phyloP scores from a whole-genome alignment of 805 yeast genomes.

The Kuraishia hungarica region DNA sequence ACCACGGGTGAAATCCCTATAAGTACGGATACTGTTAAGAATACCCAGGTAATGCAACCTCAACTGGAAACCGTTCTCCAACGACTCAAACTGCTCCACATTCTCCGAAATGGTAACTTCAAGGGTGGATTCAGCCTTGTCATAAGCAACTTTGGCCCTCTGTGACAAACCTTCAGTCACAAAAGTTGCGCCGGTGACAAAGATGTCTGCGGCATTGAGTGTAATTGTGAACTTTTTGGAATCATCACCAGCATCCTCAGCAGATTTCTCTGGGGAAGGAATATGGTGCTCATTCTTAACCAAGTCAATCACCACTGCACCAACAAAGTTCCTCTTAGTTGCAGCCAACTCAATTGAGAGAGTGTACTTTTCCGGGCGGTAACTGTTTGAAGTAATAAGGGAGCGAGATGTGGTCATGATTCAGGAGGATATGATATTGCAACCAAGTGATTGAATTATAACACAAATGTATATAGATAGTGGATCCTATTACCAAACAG shows the following conservation, averaged over 20 bases:
- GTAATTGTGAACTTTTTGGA: conserved; percentile 15
- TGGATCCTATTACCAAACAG: too few relatives aligned
- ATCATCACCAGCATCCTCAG: conserved; percentile 4
- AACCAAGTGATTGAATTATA: too few relatives aligned
- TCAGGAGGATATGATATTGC: neutral
- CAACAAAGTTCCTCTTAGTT: conserved; percentile 36
- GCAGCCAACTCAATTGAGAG: conserved; percentile 27
- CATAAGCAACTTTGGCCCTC: conserved; percentile 23
- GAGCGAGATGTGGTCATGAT: neutral
- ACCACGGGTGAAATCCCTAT: conserved; percentile 51
- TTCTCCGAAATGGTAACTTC: conserved; percentile 10
- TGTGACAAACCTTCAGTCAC: conserved; percentile 7
- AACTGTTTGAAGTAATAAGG: conserved; percentile 18
- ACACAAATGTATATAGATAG: too few relatives aligned
- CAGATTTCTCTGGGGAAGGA: conserved; percentile 5
- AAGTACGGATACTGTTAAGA: conserved; percentile 40
- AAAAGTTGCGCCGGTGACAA: conserved; percentile 27
- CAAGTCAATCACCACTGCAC: conserved; percentile 26
- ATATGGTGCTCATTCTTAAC: conserved; percentile 11
- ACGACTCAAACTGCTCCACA: neutral
- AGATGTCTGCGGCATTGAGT: conserved; percentile 32
- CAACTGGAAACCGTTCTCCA: conserved; percentile 5
- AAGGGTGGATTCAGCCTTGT: conserved; percentile 31
- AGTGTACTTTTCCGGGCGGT: conserved; percentile 28
- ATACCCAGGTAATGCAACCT: conserved; percentile 40